Percentiles rank a stretch among this genome's conserved stretches.
Evolutionary conservation across 768 basidiomycete species (phyloP).

Genomic region (Amanita muscaria): DNA sequence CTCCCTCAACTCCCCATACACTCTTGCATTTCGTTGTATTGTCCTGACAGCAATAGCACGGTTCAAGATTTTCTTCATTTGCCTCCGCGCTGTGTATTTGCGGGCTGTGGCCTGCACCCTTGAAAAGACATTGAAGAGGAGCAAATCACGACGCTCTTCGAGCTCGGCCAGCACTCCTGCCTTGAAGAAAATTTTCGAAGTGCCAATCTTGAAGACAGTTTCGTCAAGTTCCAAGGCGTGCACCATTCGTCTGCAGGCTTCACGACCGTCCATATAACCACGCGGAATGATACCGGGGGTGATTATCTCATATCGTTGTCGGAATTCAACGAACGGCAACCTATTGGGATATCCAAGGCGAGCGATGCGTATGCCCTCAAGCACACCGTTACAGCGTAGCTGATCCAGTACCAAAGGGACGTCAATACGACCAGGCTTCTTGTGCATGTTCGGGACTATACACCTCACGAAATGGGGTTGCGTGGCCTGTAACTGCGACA

Average conservation of each 20-base stretch:
- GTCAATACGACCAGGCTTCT: conserved; percentile 87
- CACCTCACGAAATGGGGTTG: conserved; percentile 98
- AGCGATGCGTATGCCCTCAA: conserved; percentile 97
- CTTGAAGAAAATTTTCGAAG: conserved; percentile 98
- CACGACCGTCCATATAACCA: conserved; percentile 97
- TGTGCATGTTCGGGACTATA: conserved; percentile 89
- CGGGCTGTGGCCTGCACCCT: conserved; percentile 79
- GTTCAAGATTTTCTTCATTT: conserved; percentile 92
- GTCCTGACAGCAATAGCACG: conserved; percentile 85
- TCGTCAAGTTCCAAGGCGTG: conserved; percentile 83
- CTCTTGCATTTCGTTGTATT: conserved; percentile 88
- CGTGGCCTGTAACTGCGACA: conserved; percentile 85
- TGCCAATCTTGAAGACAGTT: conserved; percentile 80
- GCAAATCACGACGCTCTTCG: conserved; percentile 82
- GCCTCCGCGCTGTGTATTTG: conserved; percentile 78
- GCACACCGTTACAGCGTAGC: conserved; percentile 94
- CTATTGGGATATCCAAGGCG: conserved; percentile 96
- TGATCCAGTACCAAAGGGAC: conserved; percentile 95
- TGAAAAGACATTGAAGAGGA: conserved; percentile 87
- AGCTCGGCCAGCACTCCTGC: conserved; percentile 94
- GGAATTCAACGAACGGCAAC: conserved; percentile 94
- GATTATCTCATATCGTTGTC: conserved; percentile 92
- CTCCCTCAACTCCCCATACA: conserved; percentile 82
- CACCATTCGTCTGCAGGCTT: conserved; percentile 88
- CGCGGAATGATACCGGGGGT: conserved; percentile 88